These are phyloP conservation scores for Dipteronia sinensis DNA, from an alignment of 345 rosid species.

Conservation along the genomic window DNA sequence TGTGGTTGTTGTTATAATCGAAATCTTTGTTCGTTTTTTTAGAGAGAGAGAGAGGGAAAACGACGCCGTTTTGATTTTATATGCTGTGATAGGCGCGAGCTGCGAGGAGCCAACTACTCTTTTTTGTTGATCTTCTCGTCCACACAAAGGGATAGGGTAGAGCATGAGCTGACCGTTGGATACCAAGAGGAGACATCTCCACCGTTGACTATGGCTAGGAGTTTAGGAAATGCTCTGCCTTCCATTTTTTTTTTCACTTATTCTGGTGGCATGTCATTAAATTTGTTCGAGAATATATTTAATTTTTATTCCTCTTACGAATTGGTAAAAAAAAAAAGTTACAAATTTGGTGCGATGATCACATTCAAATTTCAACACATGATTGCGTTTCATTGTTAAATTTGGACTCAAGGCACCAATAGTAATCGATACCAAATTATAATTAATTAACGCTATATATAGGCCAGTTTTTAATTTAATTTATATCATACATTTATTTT, in stretches of 20 bases:
- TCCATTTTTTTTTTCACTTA: constrained; percentile 17
- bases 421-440: not conserved
- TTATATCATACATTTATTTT: not conserved
- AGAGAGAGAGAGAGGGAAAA: constrained; percentile 1
- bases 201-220: constrained; percentile 40
- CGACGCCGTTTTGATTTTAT: not conserved
- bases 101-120: constrained; percentile 24
- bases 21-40: not conserved
- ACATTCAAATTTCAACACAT: not conserved
- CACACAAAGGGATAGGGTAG: constrained; percentile 31
- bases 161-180: constrained; percentile 44
- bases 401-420: not conserved
- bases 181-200: constrained; percentile 25
- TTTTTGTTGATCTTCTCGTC: constrained; percentile 38
- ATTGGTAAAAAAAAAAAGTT: not conserved
- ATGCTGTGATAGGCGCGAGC: too few relatives aligned
- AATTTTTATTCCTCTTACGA: not conserved
- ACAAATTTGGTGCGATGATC: not conserved
- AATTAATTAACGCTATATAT: too few relatives aligned
- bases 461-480: too few relatives aligned
- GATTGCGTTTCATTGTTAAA: not conserved
- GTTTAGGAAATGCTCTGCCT: constrained; percentile 34
- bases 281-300: not conserved
- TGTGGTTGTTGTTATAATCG: not conserved
- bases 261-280: constrained; percentile 2